Base-by-base conservation (phyloP, 768 basidiomycete genomes). In the Phylloporus sp. region DNA sequence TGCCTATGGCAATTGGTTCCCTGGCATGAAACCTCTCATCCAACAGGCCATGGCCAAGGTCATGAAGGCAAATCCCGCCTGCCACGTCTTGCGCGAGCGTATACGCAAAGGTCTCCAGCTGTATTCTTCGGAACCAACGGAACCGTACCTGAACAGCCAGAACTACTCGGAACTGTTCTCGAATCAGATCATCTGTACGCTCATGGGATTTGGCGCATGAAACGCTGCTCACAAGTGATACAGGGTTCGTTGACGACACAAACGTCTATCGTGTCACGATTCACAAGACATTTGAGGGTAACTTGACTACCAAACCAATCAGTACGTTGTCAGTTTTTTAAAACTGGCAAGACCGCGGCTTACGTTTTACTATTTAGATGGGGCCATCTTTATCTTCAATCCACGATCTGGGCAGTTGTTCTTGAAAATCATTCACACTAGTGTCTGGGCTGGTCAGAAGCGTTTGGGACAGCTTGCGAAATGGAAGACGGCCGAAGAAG, bases 371-470 rank as follows among this genome's bases (percentile, higher is more conserved):
- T 31, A 6, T 20, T 7, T 48, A 88, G 86, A 95, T 61, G 91
- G 91, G 22, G 92, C 92, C 8, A 96, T 95, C 69, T 96, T 97
- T 74, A 98, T 99, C 64, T 98, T 98, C 78, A 98, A 98, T 71
- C 96, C 96, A 55, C 86, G 96, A 42, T 96, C 96, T 22, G 96
- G 96, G 23, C 96, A 99, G 60, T 69, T 98, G 28, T 98, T 98
- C 83, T 69, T 99, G 67, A 99, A 99, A 75, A 86, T 99, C 69
- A 99, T 99, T 52, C 96, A 99, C 67, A 99, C 96, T 3, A 97
- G 94, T 61, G 96, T 98, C n/a, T 99, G 96, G 96, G 96, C 96
- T 46, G 96, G 96, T 61, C 96, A 99, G 69, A 99, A 99, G 69
- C 96, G 96, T 85, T 82, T 99, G 39, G 96, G 96, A 47, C 96